A percentile compares a stretch with the other conserved stretches of the same genome.
phyloP scores from a whole-genome alignment of 768 basidiomycete species.

The Trametes cubensis region DNA sequence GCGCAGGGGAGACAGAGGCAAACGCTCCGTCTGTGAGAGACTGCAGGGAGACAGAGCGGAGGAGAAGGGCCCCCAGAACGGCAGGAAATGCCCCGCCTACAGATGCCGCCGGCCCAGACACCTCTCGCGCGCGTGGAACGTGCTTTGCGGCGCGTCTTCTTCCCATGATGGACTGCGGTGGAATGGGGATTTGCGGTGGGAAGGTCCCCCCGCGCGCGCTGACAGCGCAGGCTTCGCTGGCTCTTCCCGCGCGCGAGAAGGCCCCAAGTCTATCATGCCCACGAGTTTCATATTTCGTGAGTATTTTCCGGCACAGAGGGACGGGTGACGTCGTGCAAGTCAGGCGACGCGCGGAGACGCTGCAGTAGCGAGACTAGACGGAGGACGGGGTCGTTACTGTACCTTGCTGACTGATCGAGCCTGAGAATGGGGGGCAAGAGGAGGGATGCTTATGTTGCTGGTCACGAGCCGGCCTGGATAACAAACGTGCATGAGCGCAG shows the following conservation, averaged over 20 bases:
- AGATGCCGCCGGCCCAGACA: constrained; percentile 19
- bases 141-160: neutral
- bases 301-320: neutral
- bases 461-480: neutral
- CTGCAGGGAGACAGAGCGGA: constrained; percentile 4
- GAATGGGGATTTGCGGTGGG: constrained; percentile 7
- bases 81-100: constrained; percentile 2
- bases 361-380: neutral
- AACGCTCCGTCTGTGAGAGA: neutral
- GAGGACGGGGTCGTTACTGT: neutral
- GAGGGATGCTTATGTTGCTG: neutral
- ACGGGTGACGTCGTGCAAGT: neutral
- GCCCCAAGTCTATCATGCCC: constrained; percentile 9
- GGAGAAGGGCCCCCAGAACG: constrained; percentile 11
- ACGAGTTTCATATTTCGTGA: neutral
- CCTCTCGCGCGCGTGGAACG: constrained; percentile 4
- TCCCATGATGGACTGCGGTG: constrained; percentile 4
- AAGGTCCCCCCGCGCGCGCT: neutral
- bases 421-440: neutral
- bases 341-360: neutral
- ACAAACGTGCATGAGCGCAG: neutral
- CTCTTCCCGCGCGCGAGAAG: neutral
- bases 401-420: neutral
- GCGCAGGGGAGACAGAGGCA: neutral
- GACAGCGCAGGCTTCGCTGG: neutral